Conservation (phyloP, 345 rosid species). For the Salix arbutifolia region DNA sequence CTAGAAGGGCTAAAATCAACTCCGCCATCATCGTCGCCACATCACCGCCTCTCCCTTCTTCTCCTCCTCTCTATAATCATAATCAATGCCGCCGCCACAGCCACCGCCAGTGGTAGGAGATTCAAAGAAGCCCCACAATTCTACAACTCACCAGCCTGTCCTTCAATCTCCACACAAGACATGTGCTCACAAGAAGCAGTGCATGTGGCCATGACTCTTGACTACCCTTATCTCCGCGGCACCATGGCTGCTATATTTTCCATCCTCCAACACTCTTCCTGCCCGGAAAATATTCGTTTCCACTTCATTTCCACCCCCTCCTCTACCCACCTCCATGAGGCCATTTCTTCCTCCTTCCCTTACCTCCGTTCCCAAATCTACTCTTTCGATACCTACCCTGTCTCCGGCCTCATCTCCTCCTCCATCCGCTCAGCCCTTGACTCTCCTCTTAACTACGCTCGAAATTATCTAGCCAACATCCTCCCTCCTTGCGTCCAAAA, state of each 20-base stretch:
- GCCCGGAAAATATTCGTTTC: constrained; percentile 38
- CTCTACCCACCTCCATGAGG: constrained; percentile 21
- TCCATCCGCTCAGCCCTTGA: constrained; percentile 41
- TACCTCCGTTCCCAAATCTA: constrained; percentile 33
- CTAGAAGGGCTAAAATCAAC: background rate
- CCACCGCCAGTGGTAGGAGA: background rate
- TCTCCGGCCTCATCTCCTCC: constrained; percentile 38
- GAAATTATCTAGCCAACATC: constrained; percentile 35
- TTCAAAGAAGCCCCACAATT: constrained; percentile 34
- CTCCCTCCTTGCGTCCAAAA: constrained; percentile 29
- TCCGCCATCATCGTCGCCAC: background rate
- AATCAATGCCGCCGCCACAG: background rate
- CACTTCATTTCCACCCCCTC: constrained; percentile 32
- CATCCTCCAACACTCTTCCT: constrained; percentile 40
- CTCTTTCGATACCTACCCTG: constrained; percentile 23
- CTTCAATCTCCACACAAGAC: constrained; percentile 4
- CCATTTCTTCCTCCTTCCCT: constrained; percentile 37
- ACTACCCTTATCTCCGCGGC: constrained; percentile 36
- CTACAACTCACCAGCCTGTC: constrained; percentile 24
- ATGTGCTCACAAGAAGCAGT: constrained; percentile 19
- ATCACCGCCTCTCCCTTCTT: background rate
- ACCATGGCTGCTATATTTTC: constrained; percentile 33
- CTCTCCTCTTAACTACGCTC: constrained; percentile 42
- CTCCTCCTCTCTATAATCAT: background rate
- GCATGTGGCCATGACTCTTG: constrained; percentile 41